Base-by-base conservation (phyloP, 2,329 filamentous ascomycete genomes). In the Pseudogymnoascus destructans region DNA sequence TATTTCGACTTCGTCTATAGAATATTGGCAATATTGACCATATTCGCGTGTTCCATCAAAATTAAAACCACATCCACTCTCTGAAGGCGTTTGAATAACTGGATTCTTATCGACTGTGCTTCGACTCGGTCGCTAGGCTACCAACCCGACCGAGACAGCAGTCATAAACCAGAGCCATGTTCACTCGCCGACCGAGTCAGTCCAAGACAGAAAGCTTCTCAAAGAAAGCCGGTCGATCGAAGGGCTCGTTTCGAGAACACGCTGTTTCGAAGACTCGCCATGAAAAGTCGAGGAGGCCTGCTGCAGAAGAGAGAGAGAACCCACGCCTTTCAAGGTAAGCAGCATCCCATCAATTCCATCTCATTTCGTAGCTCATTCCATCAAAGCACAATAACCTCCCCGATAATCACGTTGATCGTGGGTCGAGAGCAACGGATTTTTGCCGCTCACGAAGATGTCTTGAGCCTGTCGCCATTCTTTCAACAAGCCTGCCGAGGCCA, bases 391-490 rank as follows among this genome's bases (percentile, higher is more conserved):
- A 68, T 82, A 59, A 79, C 78, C 23, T 86, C 85, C 2, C 75
- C 85, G 46, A 88, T 93, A 68, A 80, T 95, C 64, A 95, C 88
- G 8, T 79, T 95, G 61, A 81, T 87, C 65, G 81, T 95, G 65
- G 89, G 89, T n/a, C 79, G 79, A 4, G 85, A 91, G 64, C 85
- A 90, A 70, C 83, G 91, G 19, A 85, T 95, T 64, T 96, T 96
- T 68, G 91, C 91, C 35, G 89, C 89, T 5, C 91, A 95, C 71
- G 88, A 95, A 75, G 86, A 93, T 64, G 80, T 95, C 61, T 82
- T 96, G 60, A 80, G 78, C 69, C 75, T 79, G 58, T 93, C 89
- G 9, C 83, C 89, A 6, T 95, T 85, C 78, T 95, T 96, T 73
- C 77, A 82, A 61, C 74, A 80, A 55, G 77, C 79, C 42, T 80